These are phyloP conservation scores for Lasiodiplodia theobromae DNA, from an alignment of 2,329 filamentous ascomycete species.

Conservation along the genomic window DNA sequence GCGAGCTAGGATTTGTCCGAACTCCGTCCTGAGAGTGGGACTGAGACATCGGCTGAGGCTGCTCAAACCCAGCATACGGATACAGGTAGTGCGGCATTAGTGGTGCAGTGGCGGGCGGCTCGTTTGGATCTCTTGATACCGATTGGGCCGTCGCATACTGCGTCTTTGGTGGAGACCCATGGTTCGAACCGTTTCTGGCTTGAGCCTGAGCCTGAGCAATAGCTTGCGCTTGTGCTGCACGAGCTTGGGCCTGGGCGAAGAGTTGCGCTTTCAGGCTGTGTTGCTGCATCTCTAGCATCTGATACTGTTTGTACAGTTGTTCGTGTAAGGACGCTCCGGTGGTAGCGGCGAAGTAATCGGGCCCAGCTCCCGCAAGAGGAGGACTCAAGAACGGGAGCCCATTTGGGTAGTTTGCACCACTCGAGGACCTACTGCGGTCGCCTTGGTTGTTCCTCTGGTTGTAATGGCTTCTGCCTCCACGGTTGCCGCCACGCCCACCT, in stretches of 20 bases:
- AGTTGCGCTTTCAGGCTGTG: conserved; percentile 46
- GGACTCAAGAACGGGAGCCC: conserved; percentile 51
- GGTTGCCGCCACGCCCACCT: conserved; percentile 55
- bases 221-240: conserved; percentile 40
- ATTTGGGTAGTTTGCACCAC: conserved; percentile 57
- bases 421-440: conserved; percentile 64
- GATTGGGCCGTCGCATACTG: conserved; percentile 27
- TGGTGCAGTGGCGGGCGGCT: conserved; percentile 37
- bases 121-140: conserved; percentile 12
- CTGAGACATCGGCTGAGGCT: conserved; percentile 46
- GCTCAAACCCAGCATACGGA: conserved; percentile 55
- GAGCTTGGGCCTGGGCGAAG: conserved; percentile 41
- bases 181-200: conserved; percentile 27
- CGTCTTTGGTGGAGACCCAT: conserved; percentile 26
- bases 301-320: conserved; percentile 58
- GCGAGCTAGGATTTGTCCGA: conserved; percentile 57
- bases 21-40: conserved; percentile 52
- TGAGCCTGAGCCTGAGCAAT: conserved; percentile 40
- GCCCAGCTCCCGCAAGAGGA: conserved; percentile 46
- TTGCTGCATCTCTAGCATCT: conserved; percentile 53
- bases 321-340: conserved; percentile 55
- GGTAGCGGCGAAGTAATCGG: conserved; percentile 53
- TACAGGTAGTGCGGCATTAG: conserved; percentile 52
- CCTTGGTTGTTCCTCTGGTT: conserved; percentile 56
- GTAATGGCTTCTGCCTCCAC: conserved; percentile 56